Percentiles rank a stretch among this genome's conserved stretches.
phyloP scores from a whole-genome alignment of 805 yeast species.

The Ogataea minuta region DNA sequence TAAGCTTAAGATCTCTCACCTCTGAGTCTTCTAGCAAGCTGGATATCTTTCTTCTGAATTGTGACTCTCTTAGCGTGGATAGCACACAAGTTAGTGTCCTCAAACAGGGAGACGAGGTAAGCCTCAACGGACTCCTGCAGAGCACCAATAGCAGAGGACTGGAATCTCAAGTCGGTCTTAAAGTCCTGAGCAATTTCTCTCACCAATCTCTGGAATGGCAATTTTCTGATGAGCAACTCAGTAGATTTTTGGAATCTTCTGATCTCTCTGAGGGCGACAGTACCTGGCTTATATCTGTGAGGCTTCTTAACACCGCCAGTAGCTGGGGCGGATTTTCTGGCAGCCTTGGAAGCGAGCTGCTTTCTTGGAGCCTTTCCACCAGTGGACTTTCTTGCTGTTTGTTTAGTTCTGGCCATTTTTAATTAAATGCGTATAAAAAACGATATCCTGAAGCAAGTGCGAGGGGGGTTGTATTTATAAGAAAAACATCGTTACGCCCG shows the following conservation, averaged over 20 bases:
- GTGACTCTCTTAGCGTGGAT: constrained; percentile 99
- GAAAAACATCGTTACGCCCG: constrained; percentile 3
- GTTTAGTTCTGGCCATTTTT: constrained; percentile 88
- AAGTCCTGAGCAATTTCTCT: constrained; percentile 95
- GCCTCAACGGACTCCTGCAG: constrained; percentile 99
- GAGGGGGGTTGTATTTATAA: constrained; percentile 10
- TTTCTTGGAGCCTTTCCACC: constrained; percentile 97
- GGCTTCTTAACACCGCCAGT: constrained; percentile 93
- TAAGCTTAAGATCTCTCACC: constrained; percentile 80
- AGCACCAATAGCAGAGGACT: constrained; percentile 96
- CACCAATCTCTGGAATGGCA: constrained; percentile 96
- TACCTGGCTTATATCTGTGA: constrained; percentile 97
- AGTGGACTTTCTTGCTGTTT: constrained; percentile 91
- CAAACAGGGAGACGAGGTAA: constrained; percentile 91
- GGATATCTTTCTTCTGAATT: constrained; percentile 97
- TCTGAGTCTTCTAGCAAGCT: constrained; percentile 95
- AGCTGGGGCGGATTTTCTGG: constrained; percentile 90
- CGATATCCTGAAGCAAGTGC: constrained; percentile 8
- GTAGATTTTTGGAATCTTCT: constrained; percentile 97
- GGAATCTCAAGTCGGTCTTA: constrained; percentile 93
- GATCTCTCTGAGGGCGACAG: constrained; percentile 94
- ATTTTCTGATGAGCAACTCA: constrained; percentile 89
- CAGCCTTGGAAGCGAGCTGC: constrained; percentile 88
- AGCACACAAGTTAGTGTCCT: constrained; percentile 98
- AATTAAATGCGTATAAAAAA: constrained; percentile 11